Base-by-base conservation (phyloP, 805 yeast genomes). In the Suhomyces pyralidae region DNA sequence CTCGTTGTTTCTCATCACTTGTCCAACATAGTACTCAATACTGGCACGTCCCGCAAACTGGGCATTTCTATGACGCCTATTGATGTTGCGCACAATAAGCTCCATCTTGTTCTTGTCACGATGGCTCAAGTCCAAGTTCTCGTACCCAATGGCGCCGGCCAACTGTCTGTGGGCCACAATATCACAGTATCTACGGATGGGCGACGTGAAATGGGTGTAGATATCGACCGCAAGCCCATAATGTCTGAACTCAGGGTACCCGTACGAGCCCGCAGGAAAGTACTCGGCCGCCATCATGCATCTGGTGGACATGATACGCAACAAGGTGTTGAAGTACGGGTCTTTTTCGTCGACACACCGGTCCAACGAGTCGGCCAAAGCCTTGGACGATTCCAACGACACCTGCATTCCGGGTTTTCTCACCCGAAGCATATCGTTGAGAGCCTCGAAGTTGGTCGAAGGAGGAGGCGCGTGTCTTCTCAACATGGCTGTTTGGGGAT, bases 211-310 rank as follows among this genome's bases (percentile, higher is more conserved):
- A 79, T 94, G 99, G 1, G 99, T 94, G 70, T 94, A 94, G 45
- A 94, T 94, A 61, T 92, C 97, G 49, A 93, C 91, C 2, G 99
- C 99, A 57, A 94, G 79, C 68, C 99, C 99, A 69, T 94, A 94
- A 78, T 94, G 99, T 56, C 86, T 83, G 77, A 90, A 94, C 58
- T 94, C 99, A 12, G 96, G 84, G 65, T 90, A 90, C 8, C 96
- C 88, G 63, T 79, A 90, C 14, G 88, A 84, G 7, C 99, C 98
- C 0, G 97, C 83, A 9, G 96, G 85, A 74, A 94, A 94, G 66
- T 94, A 94, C 67, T 93, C 97, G 1, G 99, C 99, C 1, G 99
- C 97, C 88, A 91, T 90, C 99, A 94, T 94, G 72, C 98, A 93
- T 63, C 99, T 81, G 0, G 99, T 94, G 7, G 97, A 94, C 96